Percentiles rank a stretch among this genome's conserved stretches.
Conservation (phyloP, 106 monocot species). For the Ottelia alismoides region DNA sequence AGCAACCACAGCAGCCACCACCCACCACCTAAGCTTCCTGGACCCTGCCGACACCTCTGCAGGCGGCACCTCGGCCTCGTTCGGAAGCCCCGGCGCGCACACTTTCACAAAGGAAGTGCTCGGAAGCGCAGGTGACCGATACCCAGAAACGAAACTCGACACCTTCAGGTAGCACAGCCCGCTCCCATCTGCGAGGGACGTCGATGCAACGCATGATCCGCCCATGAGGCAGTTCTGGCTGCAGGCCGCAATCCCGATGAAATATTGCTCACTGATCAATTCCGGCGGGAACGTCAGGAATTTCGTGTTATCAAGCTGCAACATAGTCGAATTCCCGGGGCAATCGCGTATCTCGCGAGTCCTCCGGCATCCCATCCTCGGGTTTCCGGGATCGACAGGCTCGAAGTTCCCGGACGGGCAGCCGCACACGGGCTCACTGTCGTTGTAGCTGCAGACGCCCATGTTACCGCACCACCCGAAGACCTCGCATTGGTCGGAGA, state of each 20-base stretch:
- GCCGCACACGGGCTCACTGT: slow-evolving; percentile 40
- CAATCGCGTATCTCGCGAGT: slow-evolving; percentile 36
- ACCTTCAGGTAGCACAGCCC: slow-evolving; percentile 61
- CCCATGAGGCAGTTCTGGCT: slow-evolving; percentile 47
- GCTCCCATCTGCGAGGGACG: slow-evolving; percentile 63
- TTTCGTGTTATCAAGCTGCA: slow-evolving; percentile 44
- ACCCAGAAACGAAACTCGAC: slow-evolving; percentile 44
- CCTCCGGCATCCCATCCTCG: slow-evolving; percentile 35
- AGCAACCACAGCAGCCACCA: slow-evolving; percentile 25
- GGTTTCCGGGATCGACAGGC: slow-evolving; percentile 20
- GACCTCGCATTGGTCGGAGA: slow-evolving; percentile 76
- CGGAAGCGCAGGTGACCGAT: slow-evolving; percentile 52
- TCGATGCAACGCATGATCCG: slow-evolving; percentile 52
- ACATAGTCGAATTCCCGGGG: slow-evolving; percentile 49
- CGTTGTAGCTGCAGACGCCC: slow-evolving; percentile 73
- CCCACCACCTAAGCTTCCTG: slow-evolving; percentile 23
- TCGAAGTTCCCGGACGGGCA: slow-evolving; percentile 77
- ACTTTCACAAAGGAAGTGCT: slow-evolving; percentile 82
- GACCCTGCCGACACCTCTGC: neutral
- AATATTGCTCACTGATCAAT: slow-evolving; percentile 34
- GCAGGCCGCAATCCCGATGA: slow-evolving; percentile 59
- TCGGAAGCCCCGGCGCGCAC: slow-evolving; percentile 31
- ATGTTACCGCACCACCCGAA: slow-evolving; percentile 82
- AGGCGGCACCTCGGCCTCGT: neutral
- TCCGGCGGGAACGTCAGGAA: slow-evolving; percentile 71